Evolutionary conservation across 768 basidiomycete genomes (phyloP).

Genomic region (Guyanaporus albipodus): DNA sequence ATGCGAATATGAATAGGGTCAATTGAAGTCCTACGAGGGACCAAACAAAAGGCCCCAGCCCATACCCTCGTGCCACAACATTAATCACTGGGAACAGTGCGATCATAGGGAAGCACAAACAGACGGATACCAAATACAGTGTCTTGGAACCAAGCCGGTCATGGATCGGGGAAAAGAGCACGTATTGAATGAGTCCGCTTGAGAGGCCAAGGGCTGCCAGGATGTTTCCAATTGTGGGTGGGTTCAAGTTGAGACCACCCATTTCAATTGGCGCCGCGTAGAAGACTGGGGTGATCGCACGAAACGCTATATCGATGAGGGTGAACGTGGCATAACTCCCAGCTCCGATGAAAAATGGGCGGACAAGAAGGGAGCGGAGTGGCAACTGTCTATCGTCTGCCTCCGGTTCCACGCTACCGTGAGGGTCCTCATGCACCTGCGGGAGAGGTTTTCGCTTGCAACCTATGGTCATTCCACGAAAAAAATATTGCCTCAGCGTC

Average conservation of each 20-base stretch:
- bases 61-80: constrained; percentile 32
- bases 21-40: constrained; percentile 47
- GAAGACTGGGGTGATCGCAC: constrained; percentile 39
- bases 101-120: constrained; percentile 44
- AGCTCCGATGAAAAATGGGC: constrained; percentile 52
- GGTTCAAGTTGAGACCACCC: constrained; percentile 26
- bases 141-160: constrained; percentile 56
- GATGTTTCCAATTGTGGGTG: constrained; percentile 30
- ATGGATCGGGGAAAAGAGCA: constrained; percentile 57
- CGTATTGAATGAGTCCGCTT: constrained; percentile 48
- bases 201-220: constrained; percentile 24
- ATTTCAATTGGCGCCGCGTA: constrained; percentile 29
- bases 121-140: constrained; percentile 49
- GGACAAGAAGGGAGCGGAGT: constrained; percentile 45
- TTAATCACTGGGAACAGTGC: constrained; percentile 43
- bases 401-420: neutral
- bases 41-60: constrained; percentile 46
- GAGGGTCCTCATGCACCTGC: neutral
- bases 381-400: constrained; percentile 33
- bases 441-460: neutral
- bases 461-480: constrained; percentile 5
- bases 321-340: constrained; percentile 59
- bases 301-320: constrained; percentile 60
- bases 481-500: constrained; percentile 17
- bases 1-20: constrained; percentile 40